Evolutionary conservation across 345 rosid species (phyloP).

Genomic region (Mangifera indica): DNA sequence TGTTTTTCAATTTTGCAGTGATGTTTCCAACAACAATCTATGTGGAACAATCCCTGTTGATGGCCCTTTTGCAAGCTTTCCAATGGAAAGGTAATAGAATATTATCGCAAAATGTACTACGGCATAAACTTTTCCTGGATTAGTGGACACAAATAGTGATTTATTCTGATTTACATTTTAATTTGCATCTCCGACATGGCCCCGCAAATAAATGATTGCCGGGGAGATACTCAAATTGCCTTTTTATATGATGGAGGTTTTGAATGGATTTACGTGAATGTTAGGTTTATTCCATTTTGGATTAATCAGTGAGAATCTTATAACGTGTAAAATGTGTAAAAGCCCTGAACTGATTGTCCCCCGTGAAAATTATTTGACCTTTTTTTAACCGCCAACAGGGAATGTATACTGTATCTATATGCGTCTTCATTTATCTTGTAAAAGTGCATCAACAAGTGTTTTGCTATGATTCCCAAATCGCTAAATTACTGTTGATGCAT

Average conservation of each 20-base stretch:
- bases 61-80: constrained; percentile 61
- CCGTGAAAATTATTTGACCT: background rate
- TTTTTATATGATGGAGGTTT: background rate
- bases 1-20: constrained; percentile 40
- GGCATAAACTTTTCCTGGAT: background rate
- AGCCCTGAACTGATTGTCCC: background rate
- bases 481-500: background rate
- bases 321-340: background rate
- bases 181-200: too few relatives aligned
- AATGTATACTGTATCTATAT: constrained; percentile 44
- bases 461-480: background rate
- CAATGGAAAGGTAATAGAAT: constrained; percentile 48
- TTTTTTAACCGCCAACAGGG: too few relatives aligned
- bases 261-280: background rate
- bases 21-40: constrained; percentile 62
- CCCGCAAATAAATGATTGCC: too few relatives aligned
- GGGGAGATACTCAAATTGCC: too few relatives aligned
- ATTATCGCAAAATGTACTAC: background rate
- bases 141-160: too few relatives aligned
- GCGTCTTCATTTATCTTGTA: background rate
- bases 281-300: background rate
- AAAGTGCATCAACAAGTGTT: background rate
- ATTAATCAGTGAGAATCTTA: background rate
- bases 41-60: constrained; percentile 76
- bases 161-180: too few relatives aligned